phyloP scores from a whole-genome alignment of 148 eudicot genomes.

The Rhododendron henanense region DNA sequence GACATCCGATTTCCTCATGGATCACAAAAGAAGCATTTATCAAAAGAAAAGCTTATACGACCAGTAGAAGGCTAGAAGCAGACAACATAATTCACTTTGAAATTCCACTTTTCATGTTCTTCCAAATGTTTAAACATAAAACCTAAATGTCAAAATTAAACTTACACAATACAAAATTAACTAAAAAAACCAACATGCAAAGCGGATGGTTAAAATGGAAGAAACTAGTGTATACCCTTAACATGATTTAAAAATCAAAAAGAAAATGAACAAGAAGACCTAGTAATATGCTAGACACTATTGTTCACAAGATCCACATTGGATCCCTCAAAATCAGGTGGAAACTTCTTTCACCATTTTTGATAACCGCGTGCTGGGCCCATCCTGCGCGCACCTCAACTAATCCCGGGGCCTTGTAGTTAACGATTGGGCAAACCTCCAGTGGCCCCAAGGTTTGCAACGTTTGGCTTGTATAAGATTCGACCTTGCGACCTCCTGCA shows the following conservation, averaged over 20 bases:
- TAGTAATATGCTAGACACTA: not conserved
- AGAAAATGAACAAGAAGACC: not conserved
- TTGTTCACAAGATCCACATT: not conserved
- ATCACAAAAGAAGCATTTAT: not conserved
- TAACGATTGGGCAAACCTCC: not conserved
- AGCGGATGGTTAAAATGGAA: not conserved
- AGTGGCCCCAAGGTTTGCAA: not conserved
- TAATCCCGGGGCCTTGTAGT: not conserved
- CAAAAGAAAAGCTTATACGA: not conserved
- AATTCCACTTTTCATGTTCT: not conserved
- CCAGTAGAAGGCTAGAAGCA: not conserved
- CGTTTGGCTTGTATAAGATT: not conserved
- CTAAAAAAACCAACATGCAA: not conserved
- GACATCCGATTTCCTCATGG: not conserved
- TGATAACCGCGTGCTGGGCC: not conserved
- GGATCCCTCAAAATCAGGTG: slow-evolving; percentile 2
- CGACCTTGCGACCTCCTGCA: not conserved
- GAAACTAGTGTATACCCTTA: not conserved
- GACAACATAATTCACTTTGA: not conserved
- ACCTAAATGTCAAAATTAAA: not conserved
- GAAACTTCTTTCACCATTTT: not conserved
- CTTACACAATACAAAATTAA: not conserved
- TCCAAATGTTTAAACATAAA: not conserved
- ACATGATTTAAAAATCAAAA: not conserved
- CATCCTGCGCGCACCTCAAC: not conserved